Evolutionary conservation across 345 rosid genomes (phyloP).

Genomic region (Alliaria petiolata): DNA sequence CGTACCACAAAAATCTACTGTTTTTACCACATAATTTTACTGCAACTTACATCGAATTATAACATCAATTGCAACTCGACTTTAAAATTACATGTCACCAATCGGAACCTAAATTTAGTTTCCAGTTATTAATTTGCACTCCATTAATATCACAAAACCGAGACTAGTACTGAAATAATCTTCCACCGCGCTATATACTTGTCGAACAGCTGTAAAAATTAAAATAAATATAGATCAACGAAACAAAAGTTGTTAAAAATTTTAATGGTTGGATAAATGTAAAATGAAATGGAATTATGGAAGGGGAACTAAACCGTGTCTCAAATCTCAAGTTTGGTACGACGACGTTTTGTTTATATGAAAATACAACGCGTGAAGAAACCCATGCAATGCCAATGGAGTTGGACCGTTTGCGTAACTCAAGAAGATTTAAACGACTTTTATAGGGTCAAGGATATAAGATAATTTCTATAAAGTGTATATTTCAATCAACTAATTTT

Average conservation of each 20-base stretch:
- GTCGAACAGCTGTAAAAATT: not conserved
- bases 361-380: conserved; percentile 29
- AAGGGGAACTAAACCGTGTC: too few relatives aligned
- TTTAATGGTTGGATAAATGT: not conserved
- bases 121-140: not conserved
- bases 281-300: not conserved
- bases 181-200: not conserved
- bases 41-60: too few relatives aligned
- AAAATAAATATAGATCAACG: not conserved
- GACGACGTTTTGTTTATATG: not conserved
- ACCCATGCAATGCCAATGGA: conserved; percentile 4
- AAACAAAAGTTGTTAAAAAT: not conserved
- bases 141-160: not conserved
- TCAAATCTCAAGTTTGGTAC: too few relatives aligned
- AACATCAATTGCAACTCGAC: too few relatives aligned
- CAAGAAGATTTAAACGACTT: not conserved
- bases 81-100: too few relatives aligned
- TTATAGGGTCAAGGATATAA: not conserved
- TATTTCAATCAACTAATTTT: not conserved
- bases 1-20: too few relatives aligned
- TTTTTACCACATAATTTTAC: too few relatives aligned
- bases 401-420: conserved; percentile 23
- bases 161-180: not conserved
- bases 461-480: not conserved
- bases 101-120: too few relatives aligned